Base-by-base conservation (phyloP, 768 basidiomycete genomes). In the Tulasnella sp. region DNA sequence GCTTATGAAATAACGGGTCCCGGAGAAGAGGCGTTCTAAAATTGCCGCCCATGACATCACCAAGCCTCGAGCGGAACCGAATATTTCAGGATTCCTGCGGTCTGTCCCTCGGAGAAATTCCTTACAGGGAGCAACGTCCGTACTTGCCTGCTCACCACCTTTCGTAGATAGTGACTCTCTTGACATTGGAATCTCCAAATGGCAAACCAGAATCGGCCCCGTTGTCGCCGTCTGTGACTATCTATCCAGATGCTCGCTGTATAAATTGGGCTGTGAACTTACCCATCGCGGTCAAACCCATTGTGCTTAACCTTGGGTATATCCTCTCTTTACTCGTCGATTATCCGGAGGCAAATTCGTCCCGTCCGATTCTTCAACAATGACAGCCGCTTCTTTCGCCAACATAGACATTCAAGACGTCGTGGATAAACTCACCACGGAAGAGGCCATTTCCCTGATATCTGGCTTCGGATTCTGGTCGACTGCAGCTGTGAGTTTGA, bases 371-470 rank as follows among this genome's bases (percentile, higher is more conserved):
- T 44, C 42, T 44, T 44, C 42, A 44, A 44, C 2, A 44, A 39
- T 27, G 68, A 77, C 38, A 12, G 42, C 46, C 21, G 58, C 76
- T 44, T 24, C 21, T 58, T 77, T 77, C n/a, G 76, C 76, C 58
- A n/a, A 77, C 52, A 68, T 68, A 6, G 58, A 91, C 83, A 86
- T 94, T 72, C 86, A 89, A 80, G 87, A 90, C 68, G 85, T 93
- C 78, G 86, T 94, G 74, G 89, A 90, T 31, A 86, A 89, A 79
- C 85, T 94, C 80, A 92, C 92, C 1, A 91, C 89, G 0, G 93
- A 93, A 48, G 94, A 94, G 83, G 90, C 92, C 0, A 93, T 94
- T 82, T 86, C 87, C 68, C 86, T 94, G 40, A 92, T 89, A 12
- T 91, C 92, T 1, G 93, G 93, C 24, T 91, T 91, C 27, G 93